A percentile compares a stretch with the other conserved stretches of the same genome.
Evolutionary conservation across 441 rosid genomes (phyloP).

Genomic region (Euphorbia celastroides): DNA sequence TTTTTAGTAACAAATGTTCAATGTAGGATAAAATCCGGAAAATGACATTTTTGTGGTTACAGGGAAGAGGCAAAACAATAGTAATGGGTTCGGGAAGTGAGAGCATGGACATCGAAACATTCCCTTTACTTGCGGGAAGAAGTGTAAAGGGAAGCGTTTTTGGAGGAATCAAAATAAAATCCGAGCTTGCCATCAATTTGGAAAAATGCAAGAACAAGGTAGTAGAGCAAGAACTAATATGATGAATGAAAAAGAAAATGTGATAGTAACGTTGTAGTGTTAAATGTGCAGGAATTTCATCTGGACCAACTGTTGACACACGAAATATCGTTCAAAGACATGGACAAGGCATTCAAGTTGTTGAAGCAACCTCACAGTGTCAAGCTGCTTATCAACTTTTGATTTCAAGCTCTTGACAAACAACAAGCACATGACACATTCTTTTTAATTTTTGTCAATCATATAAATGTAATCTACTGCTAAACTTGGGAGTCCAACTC

Average conservation of each 20-base stretch:
- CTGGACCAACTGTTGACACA: slow-evolving; percentile 33
- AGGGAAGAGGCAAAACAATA: slow-evolving; percentile 19
- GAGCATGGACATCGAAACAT: not conserved
- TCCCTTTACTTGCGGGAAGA: slow-evolving; percentile 20
- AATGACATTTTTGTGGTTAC: not conserved
- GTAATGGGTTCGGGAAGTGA: slow-evolving; percentile 18
- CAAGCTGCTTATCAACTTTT: slow-evolving; percentile 38
- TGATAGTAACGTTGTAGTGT: not conserved
- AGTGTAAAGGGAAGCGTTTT: slow-evolving; percentile 39
- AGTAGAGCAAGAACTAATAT: not conserved
- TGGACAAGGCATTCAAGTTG: slow-evolving; percentile 23
- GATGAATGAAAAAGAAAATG: not conserved
- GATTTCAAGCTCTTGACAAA: not conserved
- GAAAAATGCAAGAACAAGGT: slow-evolving; percentile 40
- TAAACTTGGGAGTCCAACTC: no score
- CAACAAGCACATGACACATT: not conserved
- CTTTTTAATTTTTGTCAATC: no score
- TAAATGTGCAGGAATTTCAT: slow-evolving; percentile 26
- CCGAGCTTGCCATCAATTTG: slow-evolving; percentile 32
- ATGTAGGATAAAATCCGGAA: no score
- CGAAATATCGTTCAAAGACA: slow-evolving; percentile 31
- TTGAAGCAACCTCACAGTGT: slow-evolving; percentile 34
- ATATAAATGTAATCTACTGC: no score
- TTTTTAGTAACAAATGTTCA: no score
- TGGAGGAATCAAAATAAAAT: slow-evolving; percentile 39